Percentiles rank a stretch among this genome's conserved stretches.
These are phyloP conservation scores for Globisporangium sylvaticum DNA, from an alignment of 352 stramenopile species.

Conservation along the genomic window DNA sequence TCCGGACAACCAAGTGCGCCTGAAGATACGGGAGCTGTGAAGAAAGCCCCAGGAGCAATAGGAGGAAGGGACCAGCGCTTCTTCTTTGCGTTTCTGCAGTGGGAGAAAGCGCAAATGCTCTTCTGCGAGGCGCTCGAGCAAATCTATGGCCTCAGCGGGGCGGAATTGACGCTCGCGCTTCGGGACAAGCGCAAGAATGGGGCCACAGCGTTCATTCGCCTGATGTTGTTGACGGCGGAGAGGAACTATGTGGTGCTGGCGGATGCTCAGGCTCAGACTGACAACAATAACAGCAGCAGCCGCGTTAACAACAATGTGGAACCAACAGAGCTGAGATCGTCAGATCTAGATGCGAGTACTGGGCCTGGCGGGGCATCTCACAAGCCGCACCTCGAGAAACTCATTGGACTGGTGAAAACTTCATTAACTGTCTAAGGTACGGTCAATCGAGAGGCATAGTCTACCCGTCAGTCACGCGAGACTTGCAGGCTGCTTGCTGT, in stretches of 20 bases:
- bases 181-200: constrained; percentile 13
- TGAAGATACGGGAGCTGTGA: neutral
- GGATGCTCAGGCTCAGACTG: constrained; percentile 8
- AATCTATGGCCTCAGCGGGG: constrained; percentile 17
- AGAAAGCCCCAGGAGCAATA: neutral
- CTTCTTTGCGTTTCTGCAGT: constrained; percentile 20
- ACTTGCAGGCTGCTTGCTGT: neutral
- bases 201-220: constrained; percentile 19
- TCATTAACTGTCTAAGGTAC: constrained; percentile 21
- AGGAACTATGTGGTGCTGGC: constrained; percentile 9
- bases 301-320: no score
- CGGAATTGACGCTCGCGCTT: neutral
- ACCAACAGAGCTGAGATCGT: neutral
- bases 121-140: constrained; percentile 19
- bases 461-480: no score
- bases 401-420: constrained; percentile 49
- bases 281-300: constrained; percentile 8
- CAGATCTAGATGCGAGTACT: neutral
- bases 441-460: no score
- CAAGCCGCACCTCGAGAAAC: constrained; percentile 48
- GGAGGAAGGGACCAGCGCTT: neutral
- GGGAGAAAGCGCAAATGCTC: constrained; percentile 13
- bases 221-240: constrained; percentile 15
- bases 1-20: neutral
- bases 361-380: constrained; percentile 11